Percentiles rank a stretch among this genome's conserved stretches.
Evolutionary conservation across 2,329 filamentous ascomycete species (phyloP).

Genomic region (Alternaria sp.): DNA sequence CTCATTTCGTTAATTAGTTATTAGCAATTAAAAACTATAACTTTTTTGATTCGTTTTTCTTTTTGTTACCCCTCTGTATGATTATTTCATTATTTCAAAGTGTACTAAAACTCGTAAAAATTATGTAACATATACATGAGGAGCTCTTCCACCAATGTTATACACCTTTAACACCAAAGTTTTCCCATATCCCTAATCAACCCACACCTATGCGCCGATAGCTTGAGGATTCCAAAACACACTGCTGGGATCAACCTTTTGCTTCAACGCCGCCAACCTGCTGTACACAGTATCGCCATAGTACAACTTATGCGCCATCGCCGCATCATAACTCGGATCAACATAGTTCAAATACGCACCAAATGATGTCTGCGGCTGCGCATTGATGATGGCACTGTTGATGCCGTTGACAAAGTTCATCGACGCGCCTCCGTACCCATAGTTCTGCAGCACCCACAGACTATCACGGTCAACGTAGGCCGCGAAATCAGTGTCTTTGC

Average conservation of each 20-base stretch:
- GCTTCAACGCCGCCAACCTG: constrained; percentile 51
- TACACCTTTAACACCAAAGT: background rate
- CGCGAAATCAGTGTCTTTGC: constrained; percentile 45
- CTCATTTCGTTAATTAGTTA: too few species aligned
- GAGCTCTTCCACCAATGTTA: constrained; percentile 5
- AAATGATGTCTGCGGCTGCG: constrained; percentile 53
- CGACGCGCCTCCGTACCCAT: constrained; percentile 35
- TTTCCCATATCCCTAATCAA: background rate
- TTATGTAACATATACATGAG: background rate
- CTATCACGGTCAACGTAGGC: constrained; percentile 50
- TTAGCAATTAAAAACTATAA: too few species aligned
- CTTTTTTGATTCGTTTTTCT: too few species aligned
- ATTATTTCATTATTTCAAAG: background rate
- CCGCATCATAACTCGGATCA: constrained; percentile 59
- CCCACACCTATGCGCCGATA: constrained; percentile 36
- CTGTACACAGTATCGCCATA: constrained; percentile 54
- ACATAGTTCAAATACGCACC: constrained; percentile 65
- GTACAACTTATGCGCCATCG: constrained; percentile 61
- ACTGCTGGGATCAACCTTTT: constrained; percentile 51
- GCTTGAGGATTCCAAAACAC: constrained; percentile 53
- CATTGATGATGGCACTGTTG: constrained; percentile 51
- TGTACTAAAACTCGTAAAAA: background rate
- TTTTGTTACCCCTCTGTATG: too few species aligned
- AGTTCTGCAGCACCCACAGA: constrained; percentile 53
- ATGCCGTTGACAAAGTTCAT: constrained; percentile 55